Conservation (phyloP, 73 alveolate genomes). For the Paramecium caudatum region DNA sequence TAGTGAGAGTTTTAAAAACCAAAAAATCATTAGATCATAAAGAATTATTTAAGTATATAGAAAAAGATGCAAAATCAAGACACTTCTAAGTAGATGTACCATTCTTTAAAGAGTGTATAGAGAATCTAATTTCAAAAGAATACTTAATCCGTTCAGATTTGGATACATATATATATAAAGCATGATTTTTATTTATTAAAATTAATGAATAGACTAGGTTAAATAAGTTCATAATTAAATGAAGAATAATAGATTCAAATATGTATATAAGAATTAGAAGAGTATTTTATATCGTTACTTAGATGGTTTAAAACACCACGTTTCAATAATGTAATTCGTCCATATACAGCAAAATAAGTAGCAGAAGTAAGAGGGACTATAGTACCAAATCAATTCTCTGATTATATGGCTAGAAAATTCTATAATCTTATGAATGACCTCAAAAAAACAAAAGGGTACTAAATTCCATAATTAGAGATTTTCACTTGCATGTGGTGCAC, state of each 20-base stretch:
- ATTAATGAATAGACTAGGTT: slow-evolving; percentile 58
- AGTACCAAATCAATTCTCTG: slow-evolving; percentile 50
- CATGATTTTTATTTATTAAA: too few species aligned
- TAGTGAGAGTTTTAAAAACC: neutral
- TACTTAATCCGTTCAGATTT: neutral
- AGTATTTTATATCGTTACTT: neutral
- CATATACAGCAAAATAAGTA: slow-evolving; percentile 71
- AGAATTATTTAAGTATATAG: slow-evolving; percentile 9
- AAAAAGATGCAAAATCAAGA: slow-evolving; percentile 16
- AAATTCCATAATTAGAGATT: slow-evolving; percentile 72
- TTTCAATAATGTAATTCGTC: slow-evolving; percentile 69
- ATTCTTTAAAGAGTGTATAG: slow-evolving; percentile 10
- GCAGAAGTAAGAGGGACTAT: slow-evolving; percentile 67
- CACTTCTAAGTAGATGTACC: neutral
- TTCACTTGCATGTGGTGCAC: slow-evolving; percentile 91
- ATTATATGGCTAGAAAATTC: slow-evolving; percentile 71
- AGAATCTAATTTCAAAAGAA: slow-evolving; percentile 38
- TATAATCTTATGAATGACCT: slow-evolving; percentile 67
- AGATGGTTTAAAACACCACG: slow-evolving; percentile 73
- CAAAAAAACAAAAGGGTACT: slow-evolving; percentile 32
- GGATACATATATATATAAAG: neutral
- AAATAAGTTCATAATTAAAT: neutral
- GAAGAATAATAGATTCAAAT: neutral
- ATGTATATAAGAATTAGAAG: neutral
- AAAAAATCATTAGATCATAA: slow-evolving; percentile 1